Evolutionary conservation across 106 monocot species (phyloP), one percentile per base, ranked within the genome.

Genomic region (Hemerocallis citrina): DNA sequence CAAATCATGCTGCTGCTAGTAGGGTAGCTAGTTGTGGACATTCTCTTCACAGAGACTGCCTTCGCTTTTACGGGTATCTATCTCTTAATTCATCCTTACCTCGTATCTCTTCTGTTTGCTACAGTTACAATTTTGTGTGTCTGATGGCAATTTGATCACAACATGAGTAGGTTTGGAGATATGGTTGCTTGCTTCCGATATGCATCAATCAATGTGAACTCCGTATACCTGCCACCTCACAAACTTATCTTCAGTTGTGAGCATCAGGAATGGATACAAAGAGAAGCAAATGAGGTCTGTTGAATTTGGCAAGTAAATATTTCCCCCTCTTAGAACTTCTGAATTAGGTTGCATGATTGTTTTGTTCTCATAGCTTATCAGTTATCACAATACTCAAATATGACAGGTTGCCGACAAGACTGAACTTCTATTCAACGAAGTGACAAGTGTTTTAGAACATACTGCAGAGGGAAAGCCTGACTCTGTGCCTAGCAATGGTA

Each of bases 151-250:
- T 43, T 12, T 61, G 12, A 55, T 61, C 52, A 51, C 37, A 40
- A 33, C 48, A 45, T 48, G 46, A 52, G 7, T 64, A 98, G 98
- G 58, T 85, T 76, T 68, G 98, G 92, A 45, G 81, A 75, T 64
- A 92, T 82, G 90, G 92, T 92, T 55, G 98, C 92, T 58, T 98
- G 91, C 70, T 88, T 98, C 70, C 79, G 91, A 3, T 98, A 98
- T 82, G 82, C 91, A 61, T 65, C 81, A 28, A 85, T 98, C 59
- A 58, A 70, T 66, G 81, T 92, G 67, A 77, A 88, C 67, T 87
- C 84, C 50, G 91, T 88, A 68, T 77, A 68, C 32, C 65, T 98
- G 22, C 98, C 98, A 42, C 88, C 98, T 71, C 57, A 85, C 30
- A 76, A 79, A 68, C 77, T 92, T 72, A 77, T 85, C 70, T 83